A percentile compares a stretch with the other conserved stretches of the same genome.
Conservation (phyloP, 1,139 yeast species). For the Zygoascus hellenicus region DNA sequence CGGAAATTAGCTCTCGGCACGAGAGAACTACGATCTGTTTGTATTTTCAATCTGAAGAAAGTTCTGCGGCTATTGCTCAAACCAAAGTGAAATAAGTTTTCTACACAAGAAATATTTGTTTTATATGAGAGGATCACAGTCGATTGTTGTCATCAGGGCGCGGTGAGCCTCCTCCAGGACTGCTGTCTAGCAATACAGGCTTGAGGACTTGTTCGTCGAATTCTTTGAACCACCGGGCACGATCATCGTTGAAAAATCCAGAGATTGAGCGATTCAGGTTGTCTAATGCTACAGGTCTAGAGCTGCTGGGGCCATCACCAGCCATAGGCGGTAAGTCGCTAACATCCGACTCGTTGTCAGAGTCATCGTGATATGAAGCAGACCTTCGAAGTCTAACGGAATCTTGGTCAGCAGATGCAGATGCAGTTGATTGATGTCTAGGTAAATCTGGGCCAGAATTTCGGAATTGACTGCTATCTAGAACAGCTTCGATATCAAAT, state of each 20-base stretch:
- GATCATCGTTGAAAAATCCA: constrained; percentile 50
- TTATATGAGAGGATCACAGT: too few relatives aligned
- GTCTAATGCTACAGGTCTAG: constrained; percentile 24
- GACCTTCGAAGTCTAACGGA: constrained; percentile 20
- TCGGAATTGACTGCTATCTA: constrained; percentile 14
- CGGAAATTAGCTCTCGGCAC: too few relatives aligned
- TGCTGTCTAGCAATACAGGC: constrained; percentile 76
- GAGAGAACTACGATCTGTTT: too few relatives aligned
- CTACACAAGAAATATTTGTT: too few relatives aligned
- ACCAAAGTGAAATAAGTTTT: too few relatives aligned
- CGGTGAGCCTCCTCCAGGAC: constrained; percentile 22
- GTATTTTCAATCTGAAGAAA: too few relatives aligned
- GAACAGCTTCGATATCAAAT: constrained; percentile 81
- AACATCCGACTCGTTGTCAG: constrained; percentile 27
- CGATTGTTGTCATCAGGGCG: too few relatives aligned
- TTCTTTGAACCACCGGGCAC: constrained; percentile 85
- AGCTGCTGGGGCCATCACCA: constrained; percentile 13
- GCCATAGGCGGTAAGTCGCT: constrained; percentile 33
- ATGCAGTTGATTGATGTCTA: background rate
- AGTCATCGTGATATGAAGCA: constrained; percentile 24
- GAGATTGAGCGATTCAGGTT: constrained; percentile 36
- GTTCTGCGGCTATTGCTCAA: too few relatives aligned
- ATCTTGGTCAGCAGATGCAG: constrained; percentile 8
- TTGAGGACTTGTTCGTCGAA: constrained; percentile 94
- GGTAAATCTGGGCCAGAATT: background rate